Evolutionary conservation across 2,329 filamentous ascomycete genomes (phyloP).

Genomic region (Cladophialophora exuberans): DNA sequence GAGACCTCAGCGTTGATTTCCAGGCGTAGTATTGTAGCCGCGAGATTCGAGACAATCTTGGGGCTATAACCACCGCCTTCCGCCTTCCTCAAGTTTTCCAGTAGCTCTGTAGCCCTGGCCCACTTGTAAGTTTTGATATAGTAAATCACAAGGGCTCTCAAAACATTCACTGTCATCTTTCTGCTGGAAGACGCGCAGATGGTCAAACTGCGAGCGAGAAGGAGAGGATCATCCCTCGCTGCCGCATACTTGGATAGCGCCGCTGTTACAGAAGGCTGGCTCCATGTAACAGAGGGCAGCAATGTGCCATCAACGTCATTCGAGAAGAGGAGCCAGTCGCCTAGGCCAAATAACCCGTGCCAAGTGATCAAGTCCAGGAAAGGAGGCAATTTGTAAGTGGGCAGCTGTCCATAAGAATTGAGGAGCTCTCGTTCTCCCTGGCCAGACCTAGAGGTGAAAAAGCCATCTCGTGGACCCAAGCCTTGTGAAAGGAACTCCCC

Average conservation of each 20-base stretch:
- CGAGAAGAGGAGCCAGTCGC: constrained; percentile 57
- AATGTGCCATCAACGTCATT: constrained; percentile 58
- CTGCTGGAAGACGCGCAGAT: not conserved
- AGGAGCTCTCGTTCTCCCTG: constrained; percentile 23
- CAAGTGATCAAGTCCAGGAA: constrained; percentile 56
- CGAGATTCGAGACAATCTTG: constrained; percentile 41
- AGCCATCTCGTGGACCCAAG: constrained; percentile 9
- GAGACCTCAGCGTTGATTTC: constrained; percentile 13
- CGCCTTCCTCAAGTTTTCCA: constrained; percentile 19
- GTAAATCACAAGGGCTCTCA: constrained; percentile 26
- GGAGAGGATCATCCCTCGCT: constrained; percentile 47
- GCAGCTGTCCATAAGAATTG: constrained; percentile 33
- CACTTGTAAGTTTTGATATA: constrained; percentile 25
- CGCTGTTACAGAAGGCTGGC: constrained; percentile 52
- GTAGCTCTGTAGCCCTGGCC: constrained; percentile 11
- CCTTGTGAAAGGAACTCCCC: constrained; percentile 25
- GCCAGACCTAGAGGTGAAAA: constrained; percentile 19
- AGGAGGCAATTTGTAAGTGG: constrained; percentile 44
- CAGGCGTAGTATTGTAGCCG: constrained; percentile 35
- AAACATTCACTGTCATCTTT: constrained; percentile 26
- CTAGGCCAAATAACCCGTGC: constrained; percentile 52
- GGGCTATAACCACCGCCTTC: constrained; percentile 35
- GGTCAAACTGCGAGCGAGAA: constrained; percentile 18
- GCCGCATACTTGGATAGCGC: constrained; percentile 59
- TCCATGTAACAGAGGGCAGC: constrained; percentile 51